A percentile compares a stretch with the other conserved stretches of the same genome.
phyloP scores from a whole-genome alignment of 805 yeast species.

The Barnettozyma sp. region DNA sequence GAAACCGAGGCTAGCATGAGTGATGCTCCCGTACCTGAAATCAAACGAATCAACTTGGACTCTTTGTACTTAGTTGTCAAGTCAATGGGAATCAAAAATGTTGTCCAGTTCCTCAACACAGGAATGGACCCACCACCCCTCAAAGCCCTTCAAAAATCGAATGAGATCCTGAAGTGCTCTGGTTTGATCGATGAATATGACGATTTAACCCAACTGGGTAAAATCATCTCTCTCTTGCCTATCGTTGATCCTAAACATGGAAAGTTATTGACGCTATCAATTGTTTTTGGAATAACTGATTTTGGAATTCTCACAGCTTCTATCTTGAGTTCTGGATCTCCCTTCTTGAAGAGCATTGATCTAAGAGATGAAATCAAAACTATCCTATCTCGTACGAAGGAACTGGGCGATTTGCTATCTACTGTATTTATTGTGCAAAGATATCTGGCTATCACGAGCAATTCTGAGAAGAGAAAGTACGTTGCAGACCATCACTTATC shows the following conservation, averaged over 20 bases:
- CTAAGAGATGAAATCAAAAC: conserved; percentile 56
- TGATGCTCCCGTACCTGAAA: conserved; percentile 81
- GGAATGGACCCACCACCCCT: conserved; percentile 80
- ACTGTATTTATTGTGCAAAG: conserved; percentile 51
- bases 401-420: conserved; percentile 73
- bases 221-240: conserved; percentile 73
- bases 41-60: conserved; percentile 75
- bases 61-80: conserved; percentile 78
- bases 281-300: conserved; percentile 78
- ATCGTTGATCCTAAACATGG: conserved; percentile 79
- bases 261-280: conserved; percentile 69
- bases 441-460: conserved; percentile 33
- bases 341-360: conserved; percentile 59
- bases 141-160: conserved; percentile 33
- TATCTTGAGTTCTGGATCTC: conserved; percentile 63
- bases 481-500: conserved; percentile 57
- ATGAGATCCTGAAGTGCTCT: conserved; percentile 47
- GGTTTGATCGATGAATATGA: conserved; percentile 58
- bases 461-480: conserved; percentile 32
- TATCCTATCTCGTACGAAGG: conserved; percentile 32
- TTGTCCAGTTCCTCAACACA: conserved; percentile 55
- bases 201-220: conserved; percentile 69
- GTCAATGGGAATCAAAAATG: conserved; percentile 79
- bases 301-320: conserved; percentile 77
- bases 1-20: conserved; percentile 56